Base-by-base conservation (phyloP, 768 basidiomycete genomes). In the Suillus decipiens region DNA sequence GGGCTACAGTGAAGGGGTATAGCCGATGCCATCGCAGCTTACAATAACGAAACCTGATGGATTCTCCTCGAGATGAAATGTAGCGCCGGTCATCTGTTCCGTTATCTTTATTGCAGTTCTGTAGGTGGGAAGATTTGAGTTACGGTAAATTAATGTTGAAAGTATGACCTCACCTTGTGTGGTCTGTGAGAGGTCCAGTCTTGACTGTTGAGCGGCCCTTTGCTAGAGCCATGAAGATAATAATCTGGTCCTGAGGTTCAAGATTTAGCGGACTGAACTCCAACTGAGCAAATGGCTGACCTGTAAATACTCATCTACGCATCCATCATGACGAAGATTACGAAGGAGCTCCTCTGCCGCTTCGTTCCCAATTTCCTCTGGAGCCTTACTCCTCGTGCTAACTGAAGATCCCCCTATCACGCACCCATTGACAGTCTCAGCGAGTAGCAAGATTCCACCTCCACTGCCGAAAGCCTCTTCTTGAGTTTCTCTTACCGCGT, bases 161-260 rank as follows among this genome's bases (percentile, higher is more conserved):
- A 7, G 39, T 31, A 2, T 6, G 5, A 41, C 11, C 75, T 33
- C 61, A 89, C 90, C 79, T 81, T 8, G 91, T 92, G 74, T 93
- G 91, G 64, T 89, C 72, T 24, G 82, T 86, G 39, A 92, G 67
- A 5, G 85, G 88, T 2, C 84, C 83, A 31, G 75, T 82, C 53
- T 77, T 79, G 33, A 93, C 77, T 59, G 77, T 78, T 12, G 89
- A 92, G 31, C 68, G 80, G 5, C 89, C 89, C 56, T 86, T 73
- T 10, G 90, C 89, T 19, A 93, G 79, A 10, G 89, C 89, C 76
- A 92, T 84, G 69, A 91, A 87, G 42, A 92, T 83, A 53, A 92
- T 85, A 22, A 92, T 87, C 69, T 93, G 91, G 72, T 93, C 92
- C 79, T 91, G 14, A 55, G 42, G 5, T 36, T 63, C n/a, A 7